Base-by-base conservation (phyloP, 1,284 basidiomycete species). In the Exsudoporus floridanus region DNA sequence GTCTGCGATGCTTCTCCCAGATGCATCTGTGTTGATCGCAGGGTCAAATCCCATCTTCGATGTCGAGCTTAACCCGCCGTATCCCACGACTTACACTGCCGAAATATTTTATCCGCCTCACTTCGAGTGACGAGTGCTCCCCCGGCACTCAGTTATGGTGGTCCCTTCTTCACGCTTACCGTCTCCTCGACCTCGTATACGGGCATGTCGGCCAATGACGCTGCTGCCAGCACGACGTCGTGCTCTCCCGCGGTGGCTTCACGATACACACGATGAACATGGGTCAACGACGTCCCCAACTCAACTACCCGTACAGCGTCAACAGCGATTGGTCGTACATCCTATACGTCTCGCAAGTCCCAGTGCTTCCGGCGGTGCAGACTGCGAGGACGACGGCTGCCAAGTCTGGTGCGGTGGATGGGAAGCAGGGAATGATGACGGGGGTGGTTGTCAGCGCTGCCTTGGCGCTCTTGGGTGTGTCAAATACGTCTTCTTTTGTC, bases 31-130 rank as follows among this genome's bases (percentile, higher is more conserved):
- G 35, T 71, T 96, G 56, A 80, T 96, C 57, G 91, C 90, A 42
- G 94, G 94, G 14, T 93, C 90, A 34, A 97, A 96, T 74, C 93
- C 93, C n/a, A 95, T 95, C 67, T 78, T 89, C 47, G 94, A 97
- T 60, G 90, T 86, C 56, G 85, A 88, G 59, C 23, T 23, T 23
- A 23, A 23, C 5, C 4, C 5, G 23, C 23, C 23, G 4, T 23
- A 23, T 23, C 23, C 23, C 23, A 23, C 23, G 5, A 23, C 23
- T 3, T 23, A 23, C 5, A 23, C 23, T 23, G 23, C 23, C 23
- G 5, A 23, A 23, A 23, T 23, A 23, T 23, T 23, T 23, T 23
- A 23, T 5, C 23, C 23, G 5, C n/a, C n/a, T n/a, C 92, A 92
- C 70, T 94, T 92, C n/a, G n/a, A 18, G 88, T 83, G 40, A 74